Base-by-base conservation (phyloP, 1,139 yeast species). In the Saccharomyces hybrid region DNA sequence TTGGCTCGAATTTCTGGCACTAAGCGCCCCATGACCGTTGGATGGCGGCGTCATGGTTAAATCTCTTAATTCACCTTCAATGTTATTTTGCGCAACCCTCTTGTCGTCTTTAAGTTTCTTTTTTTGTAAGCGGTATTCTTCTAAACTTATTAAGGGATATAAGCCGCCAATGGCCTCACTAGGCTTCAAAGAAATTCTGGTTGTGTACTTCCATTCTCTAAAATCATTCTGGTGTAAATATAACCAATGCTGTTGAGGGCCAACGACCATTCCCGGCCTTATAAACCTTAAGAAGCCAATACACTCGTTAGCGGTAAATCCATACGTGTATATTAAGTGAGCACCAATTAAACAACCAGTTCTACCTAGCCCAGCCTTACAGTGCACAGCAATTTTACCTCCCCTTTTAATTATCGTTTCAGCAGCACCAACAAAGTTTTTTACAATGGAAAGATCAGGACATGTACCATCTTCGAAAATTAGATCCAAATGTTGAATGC, bases 191-290 rank as follows among this genome's bases (percentile, higher is more conserved):
- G 73, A 62, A 76, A 82, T 61, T 85, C 89, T 55, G 96, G 88
- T 90, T 6, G 97, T 90, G 64, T 85, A 87, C 68, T 91, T 81
- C 98, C 99, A 93, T 64, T 90, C 96, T 64, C 97, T 80, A 71
- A 93, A 93, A 63, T 90, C 96, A 69, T 90, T 86, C 71, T 93
- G 99, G 69, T 93, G 96, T 62, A 93, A 79, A 67, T 93, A 95
- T 54, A 93, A 77, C 99, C 99, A 93, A 73, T 93, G 99, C 68
- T 93, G 99, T 70, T 93, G 99, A 2, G 99, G 99, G 0, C 99
- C 99, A 41, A 93, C 99, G 14, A 93, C 98, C 99, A 93, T 93
- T 32, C 99, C 99, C 0, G 99, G 99, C 61, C 99, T 81, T 60
- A 93, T 78, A 81, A 93, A 88, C 69, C 99, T 80, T 95, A 93